Conservation (phyloP, 1,139 yeast species). For the Protomyces lactucae-debilis region DNA sequence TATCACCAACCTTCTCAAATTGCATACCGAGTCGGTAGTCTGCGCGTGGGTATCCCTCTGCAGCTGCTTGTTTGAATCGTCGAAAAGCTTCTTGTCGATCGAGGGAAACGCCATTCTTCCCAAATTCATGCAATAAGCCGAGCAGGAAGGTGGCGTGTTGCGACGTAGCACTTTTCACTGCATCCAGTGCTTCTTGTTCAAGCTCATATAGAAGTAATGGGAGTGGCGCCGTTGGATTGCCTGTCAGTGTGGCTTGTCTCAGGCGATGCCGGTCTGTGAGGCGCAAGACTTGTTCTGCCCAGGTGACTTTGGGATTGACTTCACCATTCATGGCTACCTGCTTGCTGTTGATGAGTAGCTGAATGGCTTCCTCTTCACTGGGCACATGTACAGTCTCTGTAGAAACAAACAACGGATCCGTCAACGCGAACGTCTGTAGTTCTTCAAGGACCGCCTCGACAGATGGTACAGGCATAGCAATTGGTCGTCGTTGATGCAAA, state of each 20-base stretch:
- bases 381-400: background rate
- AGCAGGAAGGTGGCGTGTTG: conserved; percentile 2
- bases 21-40: conserved; percentile 25
- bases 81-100: conserved; percentile 21
- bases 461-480: background rate
- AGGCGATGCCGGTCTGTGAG: conserved; percentile 10
- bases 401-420: background rate
- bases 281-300: conserved; percentile 17
- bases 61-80: conserved; percentile 16
- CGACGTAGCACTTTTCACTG: background rate
- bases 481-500: background rate
- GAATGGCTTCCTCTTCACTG: conserved; percentile 1
- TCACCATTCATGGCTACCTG: background rate
- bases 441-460: background rate
- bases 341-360: background rate
- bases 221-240: background rate
- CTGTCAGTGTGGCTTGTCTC: conserved; percentile 1
- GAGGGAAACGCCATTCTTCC: background rate
- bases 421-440: background rate
- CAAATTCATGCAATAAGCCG: conserved; percentile 15
- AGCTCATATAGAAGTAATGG: background rate
- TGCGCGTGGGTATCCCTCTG: conserved; percentile 15
- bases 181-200: conserved; percentile 8
- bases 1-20: conserved; percentile 38
- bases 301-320: background rate